These are phyloP conservation scores for Catharanthus roseus DNA, from an alignment of 257 asterid genomes.

Conservation along the genomic window DNA sequence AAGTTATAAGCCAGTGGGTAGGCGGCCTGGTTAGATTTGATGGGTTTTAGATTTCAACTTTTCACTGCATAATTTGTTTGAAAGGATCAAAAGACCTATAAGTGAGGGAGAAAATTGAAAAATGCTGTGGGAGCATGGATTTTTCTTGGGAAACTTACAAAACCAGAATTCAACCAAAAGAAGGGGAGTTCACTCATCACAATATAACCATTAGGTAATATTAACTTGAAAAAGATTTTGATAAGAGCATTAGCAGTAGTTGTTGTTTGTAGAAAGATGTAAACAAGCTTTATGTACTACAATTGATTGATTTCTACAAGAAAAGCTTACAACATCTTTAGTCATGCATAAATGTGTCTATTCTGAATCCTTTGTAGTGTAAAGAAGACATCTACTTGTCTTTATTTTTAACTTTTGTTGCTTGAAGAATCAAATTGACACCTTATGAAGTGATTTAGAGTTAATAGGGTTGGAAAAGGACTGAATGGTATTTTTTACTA, in stretches of 20 bases:
- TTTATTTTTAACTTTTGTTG: too few relatives aligned
- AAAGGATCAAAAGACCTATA: not conserved
- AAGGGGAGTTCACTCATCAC: too few relatives aligned
- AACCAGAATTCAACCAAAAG: too few relatives aligned
- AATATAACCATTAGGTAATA: not conserved
- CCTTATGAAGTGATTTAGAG: too few relatives aligned
- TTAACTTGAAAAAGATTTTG: not conserved
- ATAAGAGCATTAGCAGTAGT: not conserved
- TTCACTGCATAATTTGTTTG: not conserved
- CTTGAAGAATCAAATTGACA: too few relatives aligned
- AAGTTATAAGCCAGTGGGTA: not conserved
- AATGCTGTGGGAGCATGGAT: too few relatives aligned
- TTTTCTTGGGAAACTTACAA: too few relatives aligned
- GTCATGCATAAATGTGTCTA: too few relatives aligned
- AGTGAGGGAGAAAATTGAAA: too few relatives aligned
- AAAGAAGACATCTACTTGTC: not conserved
- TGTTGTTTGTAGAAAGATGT: not conserved
- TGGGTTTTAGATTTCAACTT: not conserved
- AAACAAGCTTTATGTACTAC: not conserved
- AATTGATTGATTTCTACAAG: not conserved
- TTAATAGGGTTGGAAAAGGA: too few relatives aligned
- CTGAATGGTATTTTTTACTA: too few relatives aligned
- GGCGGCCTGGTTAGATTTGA: not conserved
- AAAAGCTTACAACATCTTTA: too few relatives aligned
- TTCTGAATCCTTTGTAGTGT: not conserved